Conservation (phyloP, 306 rosid species). For the Rosa lucieae region DNA sequence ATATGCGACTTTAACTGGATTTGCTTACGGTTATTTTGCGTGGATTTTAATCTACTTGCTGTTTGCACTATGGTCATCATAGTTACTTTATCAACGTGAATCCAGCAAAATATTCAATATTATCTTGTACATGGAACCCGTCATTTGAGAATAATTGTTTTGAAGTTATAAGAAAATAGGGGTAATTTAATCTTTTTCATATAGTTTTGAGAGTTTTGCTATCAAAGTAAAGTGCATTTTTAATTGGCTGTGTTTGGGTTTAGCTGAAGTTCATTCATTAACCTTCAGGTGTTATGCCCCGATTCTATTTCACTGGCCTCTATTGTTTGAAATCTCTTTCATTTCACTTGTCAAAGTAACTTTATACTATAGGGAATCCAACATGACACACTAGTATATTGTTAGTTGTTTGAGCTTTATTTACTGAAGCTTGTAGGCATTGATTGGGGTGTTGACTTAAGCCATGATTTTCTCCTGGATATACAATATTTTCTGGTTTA, state of each 20-base stretch:
- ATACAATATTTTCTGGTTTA: not conserved
- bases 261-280: not conserved
- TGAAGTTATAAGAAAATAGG: not conserved
- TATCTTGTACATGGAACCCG: not conserved
- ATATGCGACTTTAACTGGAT: not conserved
- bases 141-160: not conserved
- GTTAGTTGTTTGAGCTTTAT: not conserved
- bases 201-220: not conserved
- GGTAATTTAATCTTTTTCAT: not conserved
- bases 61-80: not conserved
- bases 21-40: not conserved
- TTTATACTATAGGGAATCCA: not conserved
- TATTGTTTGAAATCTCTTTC: not conserved
- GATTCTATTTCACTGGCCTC: not conserved
- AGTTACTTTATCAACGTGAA: not conserved
- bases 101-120: not conserved
- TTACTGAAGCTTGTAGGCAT: not conserved
- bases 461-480: not conserved
- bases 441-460: not conserved
- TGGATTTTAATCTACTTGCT: not conserved
- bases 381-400: not conserved
- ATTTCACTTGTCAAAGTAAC: conserved; percentile 1
- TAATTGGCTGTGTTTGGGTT: not conserved
- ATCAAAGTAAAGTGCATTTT: not conserved
- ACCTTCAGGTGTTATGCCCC: not conserved